Evolutionary conservation across 1,284 basidiomycete species (phyloP).

Genomic region (Cutaneotrichosporon sp.): DNA sequence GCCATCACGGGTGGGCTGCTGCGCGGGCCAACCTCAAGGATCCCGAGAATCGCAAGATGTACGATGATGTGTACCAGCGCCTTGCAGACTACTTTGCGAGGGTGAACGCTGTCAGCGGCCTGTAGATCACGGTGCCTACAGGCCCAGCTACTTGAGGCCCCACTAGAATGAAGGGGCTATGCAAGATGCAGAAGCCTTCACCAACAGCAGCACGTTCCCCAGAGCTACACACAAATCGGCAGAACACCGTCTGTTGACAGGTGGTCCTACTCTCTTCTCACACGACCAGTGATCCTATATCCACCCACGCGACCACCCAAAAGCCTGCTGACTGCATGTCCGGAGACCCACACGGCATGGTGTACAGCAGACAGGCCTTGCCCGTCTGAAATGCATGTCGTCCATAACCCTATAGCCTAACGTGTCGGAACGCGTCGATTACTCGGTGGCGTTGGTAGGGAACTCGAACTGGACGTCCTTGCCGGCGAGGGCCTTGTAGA

Average conservation of each 20-base stretch:
- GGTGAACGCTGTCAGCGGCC: too few species aligned
- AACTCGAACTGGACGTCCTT: constrained; percentile 51
- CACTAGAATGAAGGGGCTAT: too few species aligned
- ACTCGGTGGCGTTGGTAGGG: constrained; percentile 43
- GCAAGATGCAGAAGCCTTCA: too few species aligned
- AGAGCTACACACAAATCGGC: neutral
- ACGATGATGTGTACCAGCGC: constrained; percentile 60
- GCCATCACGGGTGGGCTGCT: constrained; percentile 68
- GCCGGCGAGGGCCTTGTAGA: constrained; percentile 48
- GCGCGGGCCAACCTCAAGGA: constrained; percentile 63
- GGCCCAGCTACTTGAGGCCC: too few species aligned
- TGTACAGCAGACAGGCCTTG: constrained; percentile 18
- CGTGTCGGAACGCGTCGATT: constrained; percentile 18
- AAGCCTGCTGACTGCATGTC: too few species aligned
- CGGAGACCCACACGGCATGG: neutral
- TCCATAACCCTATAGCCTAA: constrained; percentile 22
- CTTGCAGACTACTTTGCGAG: constrained; percentile 54
- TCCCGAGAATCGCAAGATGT: constrained; percentile 62
- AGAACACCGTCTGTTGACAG: too few species aligned
- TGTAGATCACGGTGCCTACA: too few species aligned
- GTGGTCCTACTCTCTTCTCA: too few species aligned
- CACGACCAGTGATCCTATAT: neutral
- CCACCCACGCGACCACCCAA: neutral
- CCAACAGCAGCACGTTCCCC: too few species aligned
- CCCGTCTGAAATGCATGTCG: constrained; percentile 34